These are phyloP conservation scores for Dendrobium huoshanense DNA, from an alignment of 106 monocot genomes.

Conservation along the genomic window DNA sequence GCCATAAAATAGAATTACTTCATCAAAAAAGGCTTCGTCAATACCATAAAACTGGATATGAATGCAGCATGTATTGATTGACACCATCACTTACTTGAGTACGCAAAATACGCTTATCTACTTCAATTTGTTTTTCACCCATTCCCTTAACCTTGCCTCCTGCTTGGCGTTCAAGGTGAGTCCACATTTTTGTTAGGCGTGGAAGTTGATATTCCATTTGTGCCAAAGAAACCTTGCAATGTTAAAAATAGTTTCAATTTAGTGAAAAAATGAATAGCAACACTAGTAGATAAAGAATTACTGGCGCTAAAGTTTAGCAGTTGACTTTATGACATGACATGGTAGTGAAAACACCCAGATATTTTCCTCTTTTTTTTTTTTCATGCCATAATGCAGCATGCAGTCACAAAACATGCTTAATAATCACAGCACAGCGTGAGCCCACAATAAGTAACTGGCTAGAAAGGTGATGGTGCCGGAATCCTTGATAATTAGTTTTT, in stretches of 20 bases:
- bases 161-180: constrained; percentile 93
- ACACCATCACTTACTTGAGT: constrained; percentile 57
- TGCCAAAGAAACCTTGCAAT: constrained; percentile 84
- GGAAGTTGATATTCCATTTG: constrained; percentile 99
- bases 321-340: neutral
- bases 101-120: constrained; percentile 92
- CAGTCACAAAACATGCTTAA: neutral
- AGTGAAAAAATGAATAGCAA: neutral
- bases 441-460: neutral
- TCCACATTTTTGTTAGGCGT: constrained; percentile 96
- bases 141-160: constrained; percentile 97
- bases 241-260: neutral
- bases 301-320: neutral
- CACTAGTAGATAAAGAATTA: neutral
- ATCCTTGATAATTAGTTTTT: neutral
- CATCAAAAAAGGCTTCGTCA: neutral
- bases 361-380: neutral
- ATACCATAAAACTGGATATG: neutral
- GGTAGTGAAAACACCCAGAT: neutral
- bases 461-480: neutral
- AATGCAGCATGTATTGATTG: neutral
- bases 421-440: neutral
- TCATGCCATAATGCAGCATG: neutral
- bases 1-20: neutral
- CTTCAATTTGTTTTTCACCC: constrained; percentile 99